Evolutionary conservation across 2,329 filamentous ascomycete genomes (phyloP).

Genomic region (Stemphylium lycopersici): DNA sequence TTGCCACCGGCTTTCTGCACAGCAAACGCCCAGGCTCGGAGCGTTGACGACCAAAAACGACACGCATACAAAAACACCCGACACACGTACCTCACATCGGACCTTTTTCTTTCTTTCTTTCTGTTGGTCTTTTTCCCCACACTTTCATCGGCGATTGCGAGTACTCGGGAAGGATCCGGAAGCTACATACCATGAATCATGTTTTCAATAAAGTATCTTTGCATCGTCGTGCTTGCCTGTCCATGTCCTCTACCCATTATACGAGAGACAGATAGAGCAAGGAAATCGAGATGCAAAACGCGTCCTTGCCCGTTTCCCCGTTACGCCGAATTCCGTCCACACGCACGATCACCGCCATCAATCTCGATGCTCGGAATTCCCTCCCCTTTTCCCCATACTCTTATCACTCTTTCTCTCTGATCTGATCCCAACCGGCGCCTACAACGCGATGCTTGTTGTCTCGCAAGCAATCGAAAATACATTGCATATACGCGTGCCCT

Average conservation of each 20-base stretch:
- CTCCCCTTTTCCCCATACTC: not conserved
- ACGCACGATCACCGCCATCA: not conserved
- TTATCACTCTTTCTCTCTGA: not conserved
- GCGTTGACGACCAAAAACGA: not conserved
- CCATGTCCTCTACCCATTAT: not conserved
- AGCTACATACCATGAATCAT: not conserved
- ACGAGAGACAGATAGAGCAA: not conserved
- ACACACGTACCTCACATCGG: not conserved
- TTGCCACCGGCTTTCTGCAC: too few relatives aligned
- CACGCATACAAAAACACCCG: not conserved
- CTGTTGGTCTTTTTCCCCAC: not conserved
- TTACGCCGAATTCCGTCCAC: not conserved
- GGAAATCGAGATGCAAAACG: not conserved
- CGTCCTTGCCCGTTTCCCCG: not conserved
- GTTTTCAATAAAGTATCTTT: not conserved
- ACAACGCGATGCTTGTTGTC: too few relatives aligned
- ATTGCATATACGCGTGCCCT: too few relatives aligned
- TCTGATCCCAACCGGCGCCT: not conserved
- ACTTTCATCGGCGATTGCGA: not conserved
- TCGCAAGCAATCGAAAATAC: too few relatives aligned
- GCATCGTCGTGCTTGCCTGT: not conserved
- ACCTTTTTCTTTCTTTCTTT: not conserved
- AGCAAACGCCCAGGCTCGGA: not conserved
- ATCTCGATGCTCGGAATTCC: not conserved
- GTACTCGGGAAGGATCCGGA: not conserved